Conservation (phyloP, 2,329 filamentous ascomycete species). For the Trichophyton rubrum region DNA sequence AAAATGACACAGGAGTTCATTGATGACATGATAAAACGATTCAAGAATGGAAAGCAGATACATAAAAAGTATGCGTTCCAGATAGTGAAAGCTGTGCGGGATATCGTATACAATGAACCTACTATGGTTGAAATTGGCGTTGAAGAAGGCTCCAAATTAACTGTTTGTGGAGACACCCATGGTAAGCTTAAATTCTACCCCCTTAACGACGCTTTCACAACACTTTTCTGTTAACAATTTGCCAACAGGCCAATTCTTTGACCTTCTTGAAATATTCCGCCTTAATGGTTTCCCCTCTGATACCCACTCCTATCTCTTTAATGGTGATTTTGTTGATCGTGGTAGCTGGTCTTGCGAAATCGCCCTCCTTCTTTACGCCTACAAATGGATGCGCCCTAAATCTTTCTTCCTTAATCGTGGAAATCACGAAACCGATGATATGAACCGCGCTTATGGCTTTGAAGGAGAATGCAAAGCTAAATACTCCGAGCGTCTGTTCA, state of each 20-base stretch:
- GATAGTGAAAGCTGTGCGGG: constrained; percentile 80
- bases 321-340: constrained; percentile 95
- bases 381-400: constrained; percentile 86
- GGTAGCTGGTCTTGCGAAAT: constrained; percentile 99
- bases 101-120: constrained; percentile 79
- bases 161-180: constrained; percentile 94
- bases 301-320: constrained; percentile 90
- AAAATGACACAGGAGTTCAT: constrained; percentile 96
- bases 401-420: constrained; percentile 92
- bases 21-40: constrained; percentile 90
- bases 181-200: constrained; percentile 40
- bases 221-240: neutral
- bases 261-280: constrained; percentile 90
- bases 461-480: constrained; percentile 98
- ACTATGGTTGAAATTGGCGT: constrained; percentile 95
- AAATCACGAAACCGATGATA: constrained; percentile 98
- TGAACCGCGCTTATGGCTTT: constrained; percentile 98
- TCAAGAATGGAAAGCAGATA: constrained; percentile 91
- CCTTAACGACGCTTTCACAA: neutral
- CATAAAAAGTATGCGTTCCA: constrained; percentile 96
- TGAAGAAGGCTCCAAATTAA: constrained; percentile 63
- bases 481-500: constrained; percentile 92
- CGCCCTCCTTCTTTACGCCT: constrained; percentile 80
- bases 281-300: constrained; percentile 75
- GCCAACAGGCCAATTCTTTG: constrained; percentile 79